Conservation (phyloP, 305 asterid species). For the Fraxinus velutina region DNA sequence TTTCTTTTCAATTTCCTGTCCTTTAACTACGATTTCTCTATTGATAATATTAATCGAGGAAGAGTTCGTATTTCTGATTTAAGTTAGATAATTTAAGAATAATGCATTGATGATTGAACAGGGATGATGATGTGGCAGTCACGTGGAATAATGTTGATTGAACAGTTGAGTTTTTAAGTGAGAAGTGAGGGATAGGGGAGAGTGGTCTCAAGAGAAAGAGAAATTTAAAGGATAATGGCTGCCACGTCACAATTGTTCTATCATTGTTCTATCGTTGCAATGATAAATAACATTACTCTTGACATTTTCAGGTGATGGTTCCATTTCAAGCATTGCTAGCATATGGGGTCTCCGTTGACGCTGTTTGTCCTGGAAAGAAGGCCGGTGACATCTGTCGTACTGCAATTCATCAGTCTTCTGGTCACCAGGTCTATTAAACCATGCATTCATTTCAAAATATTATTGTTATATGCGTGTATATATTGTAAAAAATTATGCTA, state of each 20-base stretch:
- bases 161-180: no score
- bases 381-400: slow-evolving; percentile 85
- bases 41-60: not conserved
- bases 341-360: slow-evolving; percentile 80
- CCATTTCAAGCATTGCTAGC: slow-evolving; percentile 90
- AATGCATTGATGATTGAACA: no score
- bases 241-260: no score
- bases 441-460: not conserved
- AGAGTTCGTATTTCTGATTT: not conserved
- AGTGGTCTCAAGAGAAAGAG: no score
- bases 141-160: no score
- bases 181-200: no score
- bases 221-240: no score
- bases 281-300: no score
- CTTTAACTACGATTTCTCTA: slow-evolving; percentile 5
- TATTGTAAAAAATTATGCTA: no score
- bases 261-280: no score
- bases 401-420: slow-evolving; percentile 59
- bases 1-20: not conserved
- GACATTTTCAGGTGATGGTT: slow-evolving; percentile 63
- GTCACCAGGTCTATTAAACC: slow-evolving; percentile 55
- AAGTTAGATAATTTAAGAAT: not conserved
- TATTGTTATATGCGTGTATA: not conserved
- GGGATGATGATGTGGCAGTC: no score
- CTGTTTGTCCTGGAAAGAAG: slow-evolving; percentile 88